These are phyloP conservation scores for Raddia guianensis DNA, from an alignment of 176 grass and related monocot genomes.

Conservation along the genomic window DNA sequence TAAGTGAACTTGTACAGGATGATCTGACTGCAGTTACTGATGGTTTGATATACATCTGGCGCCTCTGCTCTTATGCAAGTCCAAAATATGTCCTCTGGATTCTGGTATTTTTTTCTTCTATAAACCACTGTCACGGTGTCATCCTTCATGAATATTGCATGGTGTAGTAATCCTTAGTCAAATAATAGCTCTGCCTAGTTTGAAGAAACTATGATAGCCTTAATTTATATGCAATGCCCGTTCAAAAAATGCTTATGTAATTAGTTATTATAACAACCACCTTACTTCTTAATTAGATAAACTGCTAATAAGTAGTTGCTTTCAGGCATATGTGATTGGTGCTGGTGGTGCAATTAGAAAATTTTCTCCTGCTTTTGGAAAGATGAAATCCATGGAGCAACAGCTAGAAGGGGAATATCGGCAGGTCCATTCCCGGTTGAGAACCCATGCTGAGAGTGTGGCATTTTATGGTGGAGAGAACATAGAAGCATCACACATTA, in stretches of 20 bases:
- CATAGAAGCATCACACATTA: constrained; percentile 88
- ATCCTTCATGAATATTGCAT: constrained; percentile 13
- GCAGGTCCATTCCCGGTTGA: constrained; percentile 86
- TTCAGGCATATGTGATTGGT: constrained; percentile 96
- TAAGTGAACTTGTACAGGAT: constrained; percentile 95
- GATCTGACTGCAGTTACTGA: constrained; percentile 87
- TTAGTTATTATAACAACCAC: constrained; percentile 1
- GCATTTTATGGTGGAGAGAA: constrained; percentile 94
- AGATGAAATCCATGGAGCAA: constrained; percentile 92
- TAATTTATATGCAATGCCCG: neutral
- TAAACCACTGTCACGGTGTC: constrained; percentile 12
- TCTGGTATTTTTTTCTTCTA: constrained; percentile 61
- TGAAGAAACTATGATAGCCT: neutral
- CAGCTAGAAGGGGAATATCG: constrained; percentile 97
- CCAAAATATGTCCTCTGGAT: constrained; percentile 99
- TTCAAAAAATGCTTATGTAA: neutral
- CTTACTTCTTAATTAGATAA: constrained; percentile 19
- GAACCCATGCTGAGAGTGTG: constrained; percentile 95
- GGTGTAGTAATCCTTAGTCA: neutral
- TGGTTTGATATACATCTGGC: constrained; percentile 87
- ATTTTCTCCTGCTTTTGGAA: constrained; percentile 90
- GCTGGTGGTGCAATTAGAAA: constrained; percentile 82
- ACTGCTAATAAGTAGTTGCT: constrained; percentile 31
- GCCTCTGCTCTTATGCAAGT: constrained; percentile 95
- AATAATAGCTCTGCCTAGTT: constrained; percentile 13